Conservation (phyloP, 768 basidiomycete species). For the Agrocybe pediades region DNA sequence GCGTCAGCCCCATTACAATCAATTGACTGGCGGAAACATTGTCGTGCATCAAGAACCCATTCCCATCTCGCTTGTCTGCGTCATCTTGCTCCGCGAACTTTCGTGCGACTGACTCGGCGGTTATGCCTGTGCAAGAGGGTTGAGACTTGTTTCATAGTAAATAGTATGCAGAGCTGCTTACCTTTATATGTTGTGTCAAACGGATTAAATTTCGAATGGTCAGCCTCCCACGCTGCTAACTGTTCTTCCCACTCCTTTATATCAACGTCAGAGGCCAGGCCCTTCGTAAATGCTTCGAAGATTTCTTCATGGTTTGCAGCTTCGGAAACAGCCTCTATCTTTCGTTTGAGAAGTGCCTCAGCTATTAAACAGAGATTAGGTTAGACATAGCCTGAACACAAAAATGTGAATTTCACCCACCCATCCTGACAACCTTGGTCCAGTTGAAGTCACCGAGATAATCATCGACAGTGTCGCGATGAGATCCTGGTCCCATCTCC, state of each 20-base stretch:
- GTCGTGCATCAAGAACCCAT: background rate
- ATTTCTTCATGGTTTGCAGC: background rate
- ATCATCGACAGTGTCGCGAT: background rate
- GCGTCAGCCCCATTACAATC: background rate
- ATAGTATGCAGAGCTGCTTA: background rate
- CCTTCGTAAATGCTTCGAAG: background rate
- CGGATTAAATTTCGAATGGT: background rate
- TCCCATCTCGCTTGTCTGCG: background rate
- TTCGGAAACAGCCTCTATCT: background rate
- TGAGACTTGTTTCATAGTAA: background rate
- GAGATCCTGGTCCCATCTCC: background rate
- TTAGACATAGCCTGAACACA: background rate
- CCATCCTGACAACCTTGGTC: background rate
- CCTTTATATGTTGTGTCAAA: background rate
- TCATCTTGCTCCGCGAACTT: background rate
- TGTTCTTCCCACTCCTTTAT: background rate
- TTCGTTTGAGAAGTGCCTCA: background rate
- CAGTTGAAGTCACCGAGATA: background rate
- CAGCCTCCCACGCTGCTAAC: background rate
- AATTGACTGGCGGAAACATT: background rate
- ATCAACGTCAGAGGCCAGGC: background rate
- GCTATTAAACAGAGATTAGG: background rate
- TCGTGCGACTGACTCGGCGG: background rate
- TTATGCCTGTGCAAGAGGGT: background rate
- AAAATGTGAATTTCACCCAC: background rate